Evolutionary conservation across 2,329 filamentous ascomycete species (phyloP), one percentile per base, ranked within the genome.

Genomic region (Xylaria arbuscula): DNA sequence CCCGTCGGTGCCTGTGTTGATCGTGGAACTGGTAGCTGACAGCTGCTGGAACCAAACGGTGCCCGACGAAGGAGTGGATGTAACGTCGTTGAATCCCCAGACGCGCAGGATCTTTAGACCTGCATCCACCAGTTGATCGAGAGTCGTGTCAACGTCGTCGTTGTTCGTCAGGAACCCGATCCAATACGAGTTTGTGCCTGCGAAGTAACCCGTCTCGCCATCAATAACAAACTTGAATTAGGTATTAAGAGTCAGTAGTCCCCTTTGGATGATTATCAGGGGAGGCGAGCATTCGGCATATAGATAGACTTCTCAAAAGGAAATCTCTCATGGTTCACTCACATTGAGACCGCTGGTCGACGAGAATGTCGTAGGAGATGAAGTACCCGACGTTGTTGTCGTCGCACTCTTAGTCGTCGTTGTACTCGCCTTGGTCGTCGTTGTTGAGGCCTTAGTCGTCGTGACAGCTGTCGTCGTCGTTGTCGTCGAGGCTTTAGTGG

Each of bases 1-100:
- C 17, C 90, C 89, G 75, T 91, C 81, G 42, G 84, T 73, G 1
- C 88, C 89, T 0, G 85, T 89, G 78, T 92, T 91, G 80, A 92
- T 90, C 22, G 84, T 85, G 2, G 85, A 84, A 3, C 82, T 82
- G 2, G 80, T 80, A 3, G 82, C 77, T 8, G 84, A 84, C 68
- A 88, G 83, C 54, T 82, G 80, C 74, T 89, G 87, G 79, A 84
- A 89, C 79, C 85, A 88, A 11, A 84, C 80, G 1, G 79, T 81
- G 47, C 74, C 74, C 5, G 72, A 65, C 32, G 75, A 73, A 0
- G 81, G 81, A 13, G 76, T 76, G 2, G 77, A 71, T 4, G 80
- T 87, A 15, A 88, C 85, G 71, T 89, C 87, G 78, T 89, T 89
- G 80, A 90, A 90, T 3, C 87, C 87, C 88, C 88, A 72, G 56